Conservation (phyloP, 805 yeast genomes). For the Pichia kluyveri region DNA sequence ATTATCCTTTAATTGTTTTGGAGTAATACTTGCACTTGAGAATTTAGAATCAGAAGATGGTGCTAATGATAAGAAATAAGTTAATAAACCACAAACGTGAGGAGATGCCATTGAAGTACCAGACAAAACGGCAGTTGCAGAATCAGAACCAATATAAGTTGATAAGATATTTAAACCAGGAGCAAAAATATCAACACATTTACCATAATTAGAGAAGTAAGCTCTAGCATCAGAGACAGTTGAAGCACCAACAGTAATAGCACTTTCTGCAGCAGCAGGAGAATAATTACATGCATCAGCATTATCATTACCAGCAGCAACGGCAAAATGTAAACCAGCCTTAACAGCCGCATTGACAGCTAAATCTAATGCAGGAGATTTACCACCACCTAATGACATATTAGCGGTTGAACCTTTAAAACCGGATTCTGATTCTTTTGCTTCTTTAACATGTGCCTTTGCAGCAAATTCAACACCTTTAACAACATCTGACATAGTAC, state of each 20-base stretch:
- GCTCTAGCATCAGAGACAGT: conserved; percentile 86
- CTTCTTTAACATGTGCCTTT: conserved; percentile 48
- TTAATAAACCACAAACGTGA: conserved; percentile 84
- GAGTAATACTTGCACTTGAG: conserved; percentile 50
- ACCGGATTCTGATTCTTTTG: conserved; percentile 45
- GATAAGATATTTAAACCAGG: conserved; percentile 90
- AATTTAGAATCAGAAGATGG: conserved; percentile 65
- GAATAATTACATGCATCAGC: conserved; percentile 89
- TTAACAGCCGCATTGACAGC: conserved; percentile 87
- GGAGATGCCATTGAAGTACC: conserved; percentile 99
- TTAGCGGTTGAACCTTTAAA: conserved; percentile 84
- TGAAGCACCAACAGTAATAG: conserved; percentile 93
- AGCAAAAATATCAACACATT: conserved; percentile 92
- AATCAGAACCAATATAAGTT: conserved; percentile 68
- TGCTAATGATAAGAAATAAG: conserved; percentile 81
- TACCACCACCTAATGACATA: conserved; percentile 93
- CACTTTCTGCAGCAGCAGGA: conserved; percentile 79
- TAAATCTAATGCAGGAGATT: conserved; percentile 74
- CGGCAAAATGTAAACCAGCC: conserved; percentile 87
- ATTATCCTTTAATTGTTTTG: conserved; percentile 69
- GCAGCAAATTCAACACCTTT: conserved; percentile 84
- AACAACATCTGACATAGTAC: conserved; percentile 74
- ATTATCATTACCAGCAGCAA: conserved; percentile 94
- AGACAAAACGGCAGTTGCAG: conserved; percentile 73
- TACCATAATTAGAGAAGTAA: conserved; percentile 90